Base-by-base conservation (phyloP, 2,329 filamentous ascomycete species). In the Teratosphaeria destructans region DNA sequence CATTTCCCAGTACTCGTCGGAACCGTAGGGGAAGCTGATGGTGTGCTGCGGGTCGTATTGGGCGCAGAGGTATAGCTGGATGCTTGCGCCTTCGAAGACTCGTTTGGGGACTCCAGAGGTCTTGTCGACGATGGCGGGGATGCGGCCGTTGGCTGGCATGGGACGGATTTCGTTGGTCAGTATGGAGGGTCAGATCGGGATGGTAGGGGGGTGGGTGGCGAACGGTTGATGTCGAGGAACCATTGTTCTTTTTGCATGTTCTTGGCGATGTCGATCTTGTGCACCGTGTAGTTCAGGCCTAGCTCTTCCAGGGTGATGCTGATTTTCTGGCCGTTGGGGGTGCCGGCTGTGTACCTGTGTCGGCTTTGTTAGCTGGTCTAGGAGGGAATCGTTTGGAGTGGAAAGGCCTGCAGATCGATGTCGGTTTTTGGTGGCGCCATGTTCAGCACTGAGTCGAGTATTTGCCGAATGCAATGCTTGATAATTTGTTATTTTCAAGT, bases 181-280 rank as follows among this genome's bases (percentile, higher is more conserved):
- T 19, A 5, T 39, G 19, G 26, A 34, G 16, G 54, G 43, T 23
- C 23, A 56, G 19, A n/a, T 57, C 6, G n/a, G n/a, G 23, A 23
- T 27, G 14, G 56, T 19, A 27, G 52, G 52, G 16, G 11, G 35
- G 19, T 11, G 26, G n/a, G 37, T 23, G 47, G 59, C 62, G 37
- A 57, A 71, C 68, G 77, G 60, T 78, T 79, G 60, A 79, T 77
- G 53, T 75, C 72, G 52, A 78, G 62, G 64, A 74, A 80, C 76
- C 76, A 78, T 43, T 43, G 37, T n/a, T 43, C 37, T n/a, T 79
- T 79, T 61, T 79, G 76, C 3, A 67, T 64, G 55, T 78, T 77
- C 55, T 73, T 76, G 57, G 67, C 68, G 55, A 79, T 76, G 55
- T 79, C 70, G 47, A 79, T 70, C n/a, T 72, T 73, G 63, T 70